Percentiles rank a stretch among this genome's conserved stretches.
Conservation (phyloP, 176 grass and related monocot genomes). For the Canna indica region DNA sequence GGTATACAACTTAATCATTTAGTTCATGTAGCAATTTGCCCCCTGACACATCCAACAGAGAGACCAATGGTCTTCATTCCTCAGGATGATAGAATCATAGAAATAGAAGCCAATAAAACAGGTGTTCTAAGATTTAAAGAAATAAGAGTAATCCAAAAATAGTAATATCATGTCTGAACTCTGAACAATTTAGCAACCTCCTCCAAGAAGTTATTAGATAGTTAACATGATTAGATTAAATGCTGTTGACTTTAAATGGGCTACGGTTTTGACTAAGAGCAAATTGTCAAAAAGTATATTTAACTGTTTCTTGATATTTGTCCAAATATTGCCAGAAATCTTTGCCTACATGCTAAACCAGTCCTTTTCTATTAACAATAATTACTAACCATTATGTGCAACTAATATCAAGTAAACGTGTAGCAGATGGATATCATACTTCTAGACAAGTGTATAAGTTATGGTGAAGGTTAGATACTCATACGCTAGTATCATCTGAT, state of each 20-base stretch:
- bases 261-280: not conserved
- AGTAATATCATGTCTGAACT: not conserved
- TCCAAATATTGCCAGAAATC: not conserved
- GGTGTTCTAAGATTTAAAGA: not conserved
- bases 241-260: not conserved
- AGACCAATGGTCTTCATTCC: not conserved
- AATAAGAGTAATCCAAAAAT: not conserved
- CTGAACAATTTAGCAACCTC: not conserved
- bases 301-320: not conserved
- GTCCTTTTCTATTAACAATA: not conserved
- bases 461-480: constrained; percentile 15
- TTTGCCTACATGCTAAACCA: not conserved
- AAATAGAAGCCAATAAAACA: not conserved
- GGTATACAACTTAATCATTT: no score
- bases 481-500: constrained; percentile 94
- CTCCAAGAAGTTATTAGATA: not conserved
- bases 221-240: not conserved
- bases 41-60: not conserved
- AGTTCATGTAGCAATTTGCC: no score
- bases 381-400: not conserved
- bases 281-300: not conserved
- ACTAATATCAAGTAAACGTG: not conserved
- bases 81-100: not conserved
- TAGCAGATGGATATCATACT: not conserved
- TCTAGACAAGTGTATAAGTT: not conserved